phyloP scores from a whole-genome alignment of 106 monocot species.

The Platanthera guangdongensis region DNA sequence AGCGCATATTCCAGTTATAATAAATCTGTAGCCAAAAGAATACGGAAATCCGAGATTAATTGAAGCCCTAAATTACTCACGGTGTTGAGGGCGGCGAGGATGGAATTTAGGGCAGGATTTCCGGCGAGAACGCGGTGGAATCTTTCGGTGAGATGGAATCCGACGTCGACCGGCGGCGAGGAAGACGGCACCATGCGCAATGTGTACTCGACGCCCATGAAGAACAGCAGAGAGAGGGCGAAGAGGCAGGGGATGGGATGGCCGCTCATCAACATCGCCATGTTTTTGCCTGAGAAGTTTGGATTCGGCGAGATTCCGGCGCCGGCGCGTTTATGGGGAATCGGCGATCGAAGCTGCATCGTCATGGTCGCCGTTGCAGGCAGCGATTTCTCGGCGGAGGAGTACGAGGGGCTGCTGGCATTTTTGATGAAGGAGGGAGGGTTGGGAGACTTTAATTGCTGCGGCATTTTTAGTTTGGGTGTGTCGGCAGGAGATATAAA shows the following conservation, averaged over 20 bases:
- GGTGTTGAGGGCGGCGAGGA: slow-evolving; percentile 80
- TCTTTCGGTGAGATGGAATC: slow-evolving; percentile 46
- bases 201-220: slow-evolving; percentile 94
- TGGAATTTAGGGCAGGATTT: slow-evolving; percentile 56
- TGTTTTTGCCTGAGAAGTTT: not conserved
- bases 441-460: no score
- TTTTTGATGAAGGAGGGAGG: not conserved
- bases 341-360: not conserved
- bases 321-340: not conserved
- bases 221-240: slow-evolving; percentile 43
- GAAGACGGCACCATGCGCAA: slow-evolving; percentile 57
- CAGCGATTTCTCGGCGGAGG: not conserved
- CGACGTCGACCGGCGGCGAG: slow-evolving; percentile 66
- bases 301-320: not conserved
- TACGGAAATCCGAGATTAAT: not conserved
- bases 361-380: not conserved
- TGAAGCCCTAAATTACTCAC: slow-evolving; percentile 15
- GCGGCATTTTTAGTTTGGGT: not conserved
- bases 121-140: slow-evolving; percentile 35
- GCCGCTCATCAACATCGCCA: not conserved
- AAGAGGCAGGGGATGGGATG: slow-evolving; percentile 47
- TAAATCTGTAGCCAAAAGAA: not conserved
- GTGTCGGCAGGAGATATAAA: not conserved
- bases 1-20: no score
- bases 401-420: not conserved